Evolutionary conservation across 495 filamentous ascomycete genomes (phyloP), one percentile per base, ranked within the genome.

Genomic region (Staphylotrichum tortipilum): DNA sequence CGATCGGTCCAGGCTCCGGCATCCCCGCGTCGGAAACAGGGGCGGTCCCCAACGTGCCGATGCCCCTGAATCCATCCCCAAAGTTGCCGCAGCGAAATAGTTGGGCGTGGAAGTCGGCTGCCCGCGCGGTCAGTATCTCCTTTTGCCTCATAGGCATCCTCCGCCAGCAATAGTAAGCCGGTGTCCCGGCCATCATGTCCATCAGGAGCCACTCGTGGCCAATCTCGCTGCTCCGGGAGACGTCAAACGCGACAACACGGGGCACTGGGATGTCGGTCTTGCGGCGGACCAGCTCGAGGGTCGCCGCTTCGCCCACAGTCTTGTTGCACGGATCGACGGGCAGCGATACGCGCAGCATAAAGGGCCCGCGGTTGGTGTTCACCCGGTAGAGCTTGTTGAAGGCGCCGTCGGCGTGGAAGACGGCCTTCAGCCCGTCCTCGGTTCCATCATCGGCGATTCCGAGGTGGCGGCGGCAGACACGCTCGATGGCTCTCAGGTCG

Each of bases 151-250:
- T 51, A 5, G 61, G 36, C 60, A 73, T 62, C 2, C 52, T 56
- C 1, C 55, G 28, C 75, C 76, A 81, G 28, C 65, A 50, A n/a
- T 69, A 52, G 26, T 57, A 47, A 1, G 75, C 64, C 0, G 66
- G 57, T 5, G 39, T 63, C 3, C 79, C 78, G 4, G 64, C 47
- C 35, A 81, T 55, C 49, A 57, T 62, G 15, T 70, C 68, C 73
- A 81, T 77, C 10, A 83, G 50, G 1, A 81, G 73, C 79, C 79
- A 84, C 66, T 81, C 79, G 51, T 76, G 79, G 9, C 73, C 74
- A 22, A 82, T 59, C 9, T 65, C 63, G 51, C 76, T 80, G 6
- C 66, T 37, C 4, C 49, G 44, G 0, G 71, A 68, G 17, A 69
- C 63, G 44, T 81, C 71, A 34, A 68, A 79, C 17, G 68, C 68